Evolutionary conservation across 2,329 filamentous ascomycete species (phyloP).

Genomic region (Colletotrichum nymphaeae): DNA sequence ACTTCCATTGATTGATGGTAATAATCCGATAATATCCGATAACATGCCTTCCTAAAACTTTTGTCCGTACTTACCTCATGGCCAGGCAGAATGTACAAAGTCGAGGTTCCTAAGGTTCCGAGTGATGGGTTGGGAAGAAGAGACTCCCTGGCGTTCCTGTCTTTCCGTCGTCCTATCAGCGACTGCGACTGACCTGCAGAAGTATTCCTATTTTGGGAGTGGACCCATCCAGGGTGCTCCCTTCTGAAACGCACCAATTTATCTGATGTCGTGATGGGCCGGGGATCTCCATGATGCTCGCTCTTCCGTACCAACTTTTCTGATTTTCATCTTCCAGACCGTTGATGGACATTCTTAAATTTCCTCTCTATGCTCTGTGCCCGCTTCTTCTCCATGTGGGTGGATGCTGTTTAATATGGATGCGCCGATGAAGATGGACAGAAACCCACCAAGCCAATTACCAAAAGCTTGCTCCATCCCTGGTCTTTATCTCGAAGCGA

Average conservation of each 20-base stretch:
- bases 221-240: conserved; percentile 19
- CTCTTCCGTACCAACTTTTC: background rate
- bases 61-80: background rate
- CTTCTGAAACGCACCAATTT: conserved; percentile 34
- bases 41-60: background rate
- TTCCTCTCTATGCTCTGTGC: background rate
- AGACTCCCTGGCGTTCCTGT: background rate
- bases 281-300: conserved; percentile 23
- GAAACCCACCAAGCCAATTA: conserved; percentile 6
- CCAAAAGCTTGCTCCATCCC: conserved; percentile 21
- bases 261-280: conserved; percentile 34
- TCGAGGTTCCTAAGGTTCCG: no score
- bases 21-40: background rate
- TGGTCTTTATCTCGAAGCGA: conserved; percentile 4
- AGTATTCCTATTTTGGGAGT: conserved; percentile 18
- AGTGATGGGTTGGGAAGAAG: background rate
- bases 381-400: background rate
- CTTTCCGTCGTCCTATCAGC: background rate
- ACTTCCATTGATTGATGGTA: no score
- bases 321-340: background rate
- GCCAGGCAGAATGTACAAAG: background rate
- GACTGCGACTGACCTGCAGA: background rate
- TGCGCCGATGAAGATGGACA: background rate
- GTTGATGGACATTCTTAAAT: background rate
- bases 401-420: background rate